Base-by-base conservation (phyloP, 2,329 filamentous ascomycete species). In the Zymoseptoria tritici region DNA sequence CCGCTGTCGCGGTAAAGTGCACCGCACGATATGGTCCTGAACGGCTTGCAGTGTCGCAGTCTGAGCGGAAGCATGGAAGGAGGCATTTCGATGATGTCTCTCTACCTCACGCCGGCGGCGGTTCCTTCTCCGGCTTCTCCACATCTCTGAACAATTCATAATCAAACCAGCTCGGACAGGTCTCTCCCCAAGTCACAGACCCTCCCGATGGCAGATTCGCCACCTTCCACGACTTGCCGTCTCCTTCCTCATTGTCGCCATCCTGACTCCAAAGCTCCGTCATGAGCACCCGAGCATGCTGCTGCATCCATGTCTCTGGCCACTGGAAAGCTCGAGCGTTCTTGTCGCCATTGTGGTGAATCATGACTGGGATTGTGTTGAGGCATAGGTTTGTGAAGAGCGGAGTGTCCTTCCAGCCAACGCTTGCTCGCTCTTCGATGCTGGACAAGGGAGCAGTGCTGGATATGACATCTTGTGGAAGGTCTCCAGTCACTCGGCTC, bases 171-270 rank as follows among this genome's bases (percentile, higher is more conserved):
- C 22, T 36, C n/a, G 63, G 59, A 58, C 63, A 66, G 7, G 66
- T 36, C n/a, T 65, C 60, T 21, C 56, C 54, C 60, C 62, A 68
- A 19, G 31, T 55, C 46, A 66, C 20, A 24, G 55, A 73, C 65
- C 65, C 78, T 71, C 76, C 78, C 74, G 72, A 71, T 72, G 24
- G 73, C 72, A 62, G 76, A 69, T 2, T 75, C 73, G 36, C 76
- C 4, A 52, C 52, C 13, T 56, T 58, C 75, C 74, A 2, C 73
- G 71, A 24, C 73, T 69, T 13, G 73, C 59, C 8, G 20, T 60
- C 56, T 2, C 11, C 16, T 3, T 42, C 36, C 36, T 42, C 36
- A 16, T 13, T 16, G 9, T 13, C 36, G 7, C 36, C 36, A 4
- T 16, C 36, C 36, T 4, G 36, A 4, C 36, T 42, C 36, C 36